Conservation (phyloP, 75 land plant species). For the Selaginella tamariscina region DNA sequence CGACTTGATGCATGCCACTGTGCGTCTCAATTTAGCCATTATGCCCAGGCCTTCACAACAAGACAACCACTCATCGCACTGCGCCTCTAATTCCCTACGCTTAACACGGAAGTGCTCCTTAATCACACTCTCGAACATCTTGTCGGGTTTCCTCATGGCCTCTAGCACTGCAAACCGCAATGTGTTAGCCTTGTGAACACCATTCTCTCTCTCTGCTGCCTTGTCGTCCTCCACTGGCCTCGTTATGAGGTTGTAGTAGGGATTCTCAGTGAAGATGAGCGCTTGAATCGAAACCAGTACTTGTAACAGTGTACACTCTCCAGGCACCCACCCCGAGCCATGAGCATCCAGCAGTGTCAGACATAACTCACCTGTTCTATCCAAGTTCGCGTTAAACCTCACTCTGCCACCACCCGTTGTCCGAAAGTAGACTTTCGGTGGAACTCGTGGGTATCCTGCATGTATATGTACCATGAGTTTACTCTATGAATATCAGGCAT, state of each 20-base stretch:
- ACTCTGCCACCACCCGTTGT: slow-evolving; percentile 43
- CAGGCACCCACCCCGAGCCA: slow-evolving; percentile 34
- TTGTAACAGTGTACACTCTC: slow-evolving; percentile 33
- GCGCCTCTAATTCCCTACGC: slow-evolving; percentile 21
- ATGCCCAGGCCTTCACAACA: no score
- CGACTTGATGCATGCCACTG: no score
- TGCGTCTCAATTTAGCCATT: no score
- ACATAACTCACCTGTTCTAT: slow-evolving; percentile 31
- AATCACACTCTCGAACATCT: slow-evolving; percentile 24
- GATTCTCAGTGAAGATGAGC: slow-evolving; percentile 27
- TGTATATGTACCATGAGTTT: no score
- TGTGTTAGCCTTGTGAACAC: slow-evolving; percentile 21
- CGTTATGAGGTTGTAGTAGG: slow-evolving; percentile 35
- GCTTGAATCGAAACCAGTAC: slow-evolving; percentile 36
- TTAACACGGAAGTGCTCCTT: slow-evolving; percentile 25
- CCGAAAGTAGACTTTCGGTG: slow-evolving; percentile 29
- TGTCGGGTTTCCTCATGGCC: slow-evolving; percentile 27
- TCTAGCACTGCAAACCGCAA: slow-evolving; percentile 24
- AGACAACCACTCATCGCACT: slow-evolving; percentile 31
- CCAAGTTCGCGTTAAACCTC: slow-evolving; percentile 37
- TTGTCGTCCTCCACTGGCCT: slow-evolving; percentile 14
- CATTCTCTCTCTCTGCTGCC: slow-evolving; percentile 24
- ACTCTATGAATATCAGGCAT: no score
- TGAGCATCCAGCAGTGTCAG: slow-evolving; percentile 32
- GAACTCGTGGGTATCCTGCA: slow-evolving; percentile 32